Conservation (phyloP, 2,329 filamentous ascomycete genomes). For the Botrytis cinerea region DNA sequence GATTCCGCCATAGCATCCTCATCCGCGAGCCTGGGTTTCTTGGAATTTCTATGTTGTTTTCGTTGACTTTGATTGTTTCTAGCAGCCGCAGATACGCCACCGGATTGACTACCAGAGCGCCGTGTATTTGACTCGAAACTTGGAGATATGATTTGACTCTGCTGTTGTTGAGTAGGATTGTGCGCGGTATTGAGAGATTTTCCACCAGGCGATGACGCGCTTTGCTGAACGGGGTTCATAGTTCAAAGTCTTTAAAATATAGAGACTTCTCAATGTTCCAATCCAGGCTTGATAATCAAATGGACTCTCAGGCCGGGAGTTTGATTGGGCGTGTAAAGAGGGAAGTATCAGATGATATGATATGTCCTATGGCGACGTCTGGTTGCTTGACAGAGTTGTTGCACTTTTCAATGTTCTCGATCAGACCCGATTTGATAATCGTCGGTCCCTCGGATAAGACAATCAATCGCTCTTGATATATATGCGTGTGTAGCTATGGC, state of each 20-base stretch:
- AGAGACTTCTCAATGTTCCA: background rate
- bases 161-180: slow-evolving; percentile 38
- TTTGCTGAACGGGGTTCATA: slow-evolving; percentile 41
- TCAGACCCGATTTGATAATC: background rate
- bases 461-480: background rate
- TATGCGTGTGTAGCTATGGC: background rate
- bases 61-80: slow-evolving; percentile 75
- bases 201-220: slow-evolving; percentile 38
- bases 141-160: slow-evolving; percentile 35
- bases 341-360: background rate
- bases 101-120: slow-evolving; percentile 33
- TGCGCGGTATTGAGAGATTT: slow-evolving; percentile 40
- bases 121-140: slow-evolving; percentile 38
- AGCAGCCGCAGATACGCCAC: slow-evolving; percentile 48
- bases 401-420: background rate
- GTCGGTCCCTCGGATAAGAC: slow-evolving; percentile 4
- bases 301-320: background rate
- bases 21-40: slow-evolving; percentile 71
- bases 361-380: background rate
- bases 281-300: background rate
- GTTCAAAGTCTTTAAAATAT: background rate
- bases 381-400: background rate
- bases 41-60: slow-evolving; percentile 82
- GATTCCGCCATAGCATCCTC: slow-evolving; percentile 87
- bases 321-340: slow-evolving; percentile 15